These are phyloP conservation scores for Persicaria maculosa DNA, from an alignment of 148 eudicot species.

Conservation along the genomic window DNA sequence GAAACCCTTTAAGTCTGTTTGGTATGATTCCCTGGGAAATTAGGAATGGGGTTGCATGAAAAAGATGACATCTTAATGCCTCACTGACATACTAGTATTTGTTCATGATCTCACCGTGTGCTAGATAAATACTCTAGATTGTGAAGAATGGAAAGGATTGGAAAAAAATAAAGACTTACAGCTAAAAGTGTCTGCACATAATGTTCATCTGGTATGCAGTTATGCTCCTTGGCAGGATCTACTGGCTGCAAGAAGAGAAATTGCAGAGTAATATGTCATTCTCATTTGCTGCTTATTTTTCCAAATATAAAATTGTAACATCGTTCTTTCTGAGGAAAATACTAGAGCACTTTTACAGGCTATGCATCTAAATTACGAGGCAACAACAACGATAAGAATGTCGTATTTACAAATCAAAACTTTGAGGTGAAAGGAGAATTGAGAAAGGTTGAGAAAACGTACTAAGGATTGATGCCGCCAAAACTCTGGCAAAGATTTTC, in stretches of 20 bases:
- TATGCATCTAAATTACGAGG: not conserved
- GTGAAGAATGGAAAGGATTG: not conserved
- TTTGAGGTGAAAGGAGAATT: not conserved
- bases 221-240: constrained; percentile 72
- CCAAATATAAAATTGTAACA: not conserved
- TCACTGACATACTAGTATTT: not conserved
- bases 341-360: not conserved
- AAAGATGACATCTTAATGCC: not conserved
- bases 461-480: constrained; percentile 80
- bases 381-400: not conserved
- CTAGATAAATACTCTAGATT: not conserved
- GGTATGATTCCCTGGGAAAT: no score
- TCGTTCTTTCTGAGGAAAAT: not conserved
- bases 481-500: constrained; percentile 84
- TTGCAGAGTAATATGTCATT: not conserved
- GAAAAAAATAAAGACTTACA: constrained; percentile 42
- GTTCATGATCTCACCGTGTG: not conserved
- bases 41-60: no score
- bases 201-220: constrained; percentile 98
- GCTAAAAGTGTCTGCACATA: constrained; percentile 79
- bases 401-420: not conserved
- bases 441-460: constrained; percentile 23
- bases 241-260: constrained; percentile 50
- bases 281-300: not conserved
- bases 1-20: not conserved